Evolutionary conservation across 331 rosid species (phyloP).

Genomic region (Rhamnella rubrinervis): DNA sequence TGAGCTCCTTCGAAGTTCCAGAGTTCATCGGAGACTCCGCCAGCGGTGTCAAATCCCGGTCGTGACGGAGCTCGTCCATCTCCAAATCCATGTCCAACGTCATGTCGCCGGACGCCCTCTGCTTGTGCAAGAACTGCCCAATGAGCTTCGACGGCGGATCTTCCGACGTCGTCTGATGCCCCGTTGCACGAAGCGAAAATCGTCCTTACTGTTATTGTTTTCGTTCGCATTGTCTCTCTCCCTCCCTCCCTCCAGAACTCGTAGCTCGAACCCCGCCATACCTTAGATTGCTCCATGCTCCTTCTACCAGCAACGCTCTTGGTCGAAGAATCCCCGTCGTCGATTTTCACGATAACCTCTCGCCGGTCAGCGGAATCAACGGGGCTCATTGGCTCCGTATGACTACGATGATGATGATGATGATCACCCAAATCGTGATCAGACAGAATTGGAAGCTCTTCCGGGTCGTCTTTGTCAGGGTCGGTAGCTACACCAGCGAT

Average conservation of each 20-base stretch:
- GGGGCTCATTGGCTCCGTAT: slow-evolving; percentile 1
- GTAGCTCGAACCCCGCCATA: slow-evolving; percentile 58
- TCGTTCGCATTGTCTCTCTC: slow-evolving; percentile 3
- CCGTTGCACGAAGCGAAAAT: slow-evolving; percentile 44
- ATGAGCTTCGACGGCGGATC: slow-evolving; percentile 86
- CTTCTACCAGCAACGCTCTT: background rate
- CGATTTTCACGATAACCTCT: slow-evolving; percentile 58
- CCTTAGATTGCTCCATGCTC: slow-evolving; percentile 1
- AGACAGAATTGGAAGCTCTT: slow-evolving; percentile 54
- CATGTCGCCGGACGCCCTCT: slow-evolving; percentile 58
- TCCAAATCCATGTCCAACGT: slow-evolving; percentile 87
- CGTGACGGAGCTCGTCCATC: slow-evolving; percentile 60
- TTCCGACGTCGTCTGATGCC: slow-evolving; percentile 18
- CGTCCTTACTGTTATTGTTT: background rate
- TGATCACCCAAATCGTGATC: slow-evolving; percentile 21
- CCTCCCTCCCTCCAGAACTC: slow-evolving; percentile 42
- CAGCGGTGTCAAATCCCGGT: slow-evolving; percentile 38
- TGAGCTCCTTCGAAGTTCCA: slow-evolving; percentile 49
- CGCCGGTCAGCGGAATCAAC: slow-evolving; percentile 11
- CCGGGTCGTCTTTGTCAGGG: slow-evolving; percentile 26
- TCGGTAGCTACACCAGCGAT: slow-evolving; percentile 25
- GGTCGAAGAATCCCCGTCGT: slow-evolving; percentile 26
- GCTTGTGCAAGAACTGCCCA: slow-evolving; percentile 59
- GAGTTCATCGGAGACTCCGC: slow-evolving; percentile 52
- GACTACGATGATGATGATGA: background rate